Conservation (phyloP, 2,329 filamentous ascomycete genomes). For the Apiospora rasikravindrae region DNA sequence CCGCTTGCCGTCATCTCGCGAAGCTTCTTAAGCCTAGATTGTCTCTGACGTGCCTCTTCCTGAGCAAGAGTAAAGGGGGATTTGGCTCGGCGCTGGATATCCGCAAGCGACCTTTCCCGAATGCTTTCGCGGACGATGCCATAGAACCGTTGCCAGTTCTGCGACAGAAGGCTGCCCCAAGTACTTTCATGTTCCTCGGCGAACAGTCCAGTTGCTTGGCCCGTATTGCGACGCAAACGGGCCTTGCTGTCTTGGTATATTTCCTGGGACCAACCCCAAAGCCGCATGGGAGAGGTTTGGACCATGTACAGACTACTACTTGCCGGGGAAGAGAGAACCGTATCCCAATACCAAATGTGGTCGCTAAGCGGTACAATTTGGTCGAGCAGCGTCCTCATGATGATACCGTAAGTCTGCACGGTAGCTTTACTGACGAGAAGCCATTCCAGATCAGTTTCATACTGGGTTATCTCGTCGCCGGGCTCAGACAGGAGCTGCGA, state of each 20-base stretch:
- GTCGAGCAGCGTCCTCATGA: constrained; percentile 78
- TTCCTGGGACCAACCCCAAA: constrained; percentile 75
- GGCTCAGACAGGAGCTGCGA: constrained; percentile 57
- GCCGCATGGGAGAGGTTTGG: constrained; percentile 79
- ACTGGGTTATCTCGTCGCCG: constrained; percentile 47
- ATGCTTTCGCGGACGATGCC: constrained; percentile 78
- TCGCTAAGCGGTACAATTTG: constrained; percentile 84
- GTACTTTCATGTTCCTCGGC: constrained; percentile 23
- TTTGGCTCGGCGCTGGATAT: constrained; percentile 74
- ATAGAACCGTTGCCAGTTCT: constrained; percentile 76
- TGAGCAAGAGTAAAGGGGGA: constrained; percentile 79
- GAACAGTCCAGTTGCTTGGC: constrained; percentile 39
- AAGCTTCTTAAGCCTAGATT: constrained; percentile 71
- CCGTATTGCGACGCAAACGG: constrained; percentile 41
- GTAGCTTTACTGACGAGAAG: constrained; percentile 88
- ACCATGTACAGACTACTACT: constrained; percentile 83
- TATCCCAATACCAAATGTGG: constrained; percentile 96
- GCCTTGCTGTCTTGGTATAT: constrained; percentile 67
- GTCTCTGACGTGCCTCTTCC: constrained; percentile 77
- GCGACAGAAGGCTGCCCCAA: constrained; percentile 46
- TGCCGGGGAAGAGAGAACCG: constrained; percentile 77
- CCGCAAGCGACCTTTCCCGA: constrained; percentile 70
- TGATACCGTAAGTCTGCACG: constrained; percentile 84
- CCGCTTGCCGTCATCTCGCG: constrained; percentile 84
- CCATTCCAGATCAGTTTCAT: constrained; percentile 87